These are phyloP conservation scores for Cryphonectria parasitica DNA, from an alignment of 2,329 filamentous ascomycete species.

Conservation along the genomic window DNA sequence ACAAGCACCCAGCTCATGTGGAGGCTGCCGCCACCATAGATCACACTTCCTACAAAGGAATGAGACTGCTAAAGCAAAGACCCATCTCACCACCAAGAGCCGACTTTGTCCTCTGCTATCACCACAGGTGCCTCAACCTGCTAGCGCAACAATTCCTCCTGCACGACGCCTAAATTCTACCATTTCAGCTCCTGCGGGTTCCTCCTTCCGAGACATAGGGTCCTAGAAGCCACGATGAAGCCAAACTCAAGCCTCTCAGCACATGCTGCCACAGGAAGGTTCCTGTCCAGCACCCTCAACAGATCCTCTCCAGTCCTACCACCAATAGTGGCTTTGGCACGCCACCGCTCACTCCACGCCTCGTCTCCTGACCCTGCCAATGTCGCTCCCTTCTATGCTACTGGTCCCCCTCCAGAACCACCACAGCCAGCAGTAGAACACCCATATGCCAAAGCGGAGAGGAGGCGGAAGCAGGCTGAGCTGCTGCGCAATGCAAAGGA, in stretches of 20 bases:
- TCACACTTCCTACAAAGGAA: not conserved
- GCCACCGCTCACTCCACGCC: conserved; percentile 32
- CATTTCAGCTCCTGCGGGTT: not conserved
- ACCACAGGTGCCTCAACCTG: not conserved
- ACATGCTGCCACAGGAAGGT: conserved; percentile 10
- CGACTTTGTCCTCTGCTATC: not conserved
- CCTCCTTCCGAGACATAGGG: not conserved
- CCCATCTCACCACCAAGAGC: not conserved
- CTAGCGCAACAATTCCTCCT: conserved; percentile 4
- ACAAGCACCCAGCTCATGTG: no score
- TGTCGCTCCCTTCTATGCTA: conserved; percentile 57
- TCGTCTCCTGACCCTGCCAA: conserved; percentile 46
- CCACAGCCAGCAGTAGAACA: conserved; percentile 50
- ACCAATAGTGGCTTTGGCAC: not conserved
- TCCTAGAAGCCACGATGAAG: conserved; percentile 19
- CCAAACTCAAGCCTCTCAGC: conserved; percentile 15
- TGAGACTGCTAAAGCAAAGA: not conserved
- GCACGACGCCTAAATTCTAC: not conserved
- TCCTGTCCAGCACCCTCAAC: conserved; percentile 7
- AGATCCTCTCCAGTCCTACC: not conserved
- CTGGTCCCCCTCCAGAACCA: conserved; percentile 62
- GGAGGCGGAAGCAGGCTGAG: conserved; percentile 58
- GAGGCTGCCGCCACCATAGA: not conserved
- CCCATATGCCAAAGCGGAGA: conserved; percentile 49
- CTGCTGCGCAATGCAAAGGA: conserved; percentile 56